A percentile compares a stretch with the other conserved stretches of the same genome.
Conservation (phyloP, 2,329 filamentous ascomycete species). For the Thermothelomyces thermophilus region DNA sequence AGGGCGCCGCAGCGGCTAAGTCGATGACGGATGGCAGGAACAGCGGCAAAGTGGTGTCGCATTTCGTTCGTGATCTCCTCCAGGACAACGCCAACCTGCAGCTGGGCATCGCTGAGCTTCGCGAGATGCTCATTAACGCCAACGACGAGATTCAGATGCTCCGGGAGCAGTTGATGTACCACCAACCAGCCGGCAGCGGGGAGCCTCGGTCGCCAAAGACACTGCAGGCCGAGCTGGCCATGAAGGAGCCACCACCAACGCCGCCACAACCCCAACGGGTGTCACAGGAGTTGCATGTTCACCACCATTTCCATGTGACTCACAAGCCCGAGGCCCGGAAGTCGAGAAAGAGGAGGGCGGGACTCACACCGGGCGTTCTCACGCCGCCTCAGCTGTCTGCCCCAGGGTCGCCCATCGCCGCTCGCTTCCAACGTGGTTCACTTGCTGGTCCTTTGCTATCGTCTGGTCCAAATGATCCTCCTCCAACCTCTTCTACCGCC, state of each 20-base stretch:
- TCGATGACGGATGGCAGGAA: constrained; percentile 53
- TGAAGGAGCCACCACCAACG: constrained; percentile 33
- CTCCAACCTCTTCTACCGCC: constrained; percentile 43
- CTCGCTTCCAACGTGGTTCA: constrained; percentile 35
- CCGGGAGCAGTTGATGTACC: constrained; percentile 71
- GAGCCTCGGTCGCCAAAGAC: constrained; percentile 42
- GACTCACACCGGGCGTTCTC: constrained; percentile 55
- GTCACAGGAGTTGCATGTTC: constrained; percentile 79
- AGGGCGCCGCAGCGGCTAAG: constrained; percentile 69
- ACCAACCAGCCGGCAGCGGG: constrained; percentile 57
- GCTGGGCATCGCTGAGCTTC: constrained; percentile 80
- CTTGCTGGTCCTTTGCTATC: constrained; percentile 42
- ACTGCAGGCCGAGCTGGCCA: constrained; percentile 65
- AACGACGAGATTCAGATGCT: constrained; percentile 90
- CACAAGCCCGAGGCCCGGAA: constrained; percentile 55
- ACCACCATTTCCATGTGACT: constrained; percentile 83
- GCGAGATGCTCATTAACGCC: constrained; percentile 83
- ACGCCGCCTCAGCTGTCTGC: constrained; percentile 41
- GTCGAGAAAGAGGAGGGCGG: constrained; percentile 65
- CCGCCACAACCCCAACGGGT: constrained; percentile 26
- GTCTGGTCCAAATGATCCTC: constrained; percentile 17
- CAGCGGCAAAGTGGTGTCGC: constrained; percentile 71
- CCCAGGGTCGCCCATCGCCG: constrained; percentile 37
- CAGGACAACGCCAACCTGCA: constrained; percentile 94
- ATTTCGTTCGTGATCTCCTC: constrained; percentile 92